These are phyloP conservation scores for Paramecium octaurelia DNA, from an alignment of 73 alveolate genomes.

Conservation along the genomic window DNA sequence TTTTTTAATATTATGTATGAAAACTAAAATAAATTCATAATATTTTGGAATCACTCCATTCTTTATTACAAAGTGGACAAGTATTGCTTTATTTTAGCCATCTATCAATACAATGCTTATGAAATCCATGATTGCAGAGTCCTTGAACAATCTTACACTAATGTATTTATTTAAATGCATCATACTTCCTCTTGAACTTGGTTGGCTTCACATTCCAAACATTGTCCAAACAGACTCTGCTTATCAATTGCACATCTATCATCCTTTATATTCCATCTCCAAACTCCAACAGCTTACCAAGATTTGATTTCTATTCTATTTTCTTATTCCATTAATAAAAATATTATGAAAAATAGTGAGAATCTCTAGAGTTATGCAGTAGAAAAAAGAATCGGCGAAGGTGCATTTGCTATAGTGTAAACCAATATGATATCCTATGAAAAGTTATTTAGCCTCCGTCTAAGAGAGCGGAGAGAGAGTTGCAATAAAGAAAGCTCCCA, in stretches of 20 bases:
- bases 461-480: slow-evolving; percentile 67
- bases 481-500: slow-evolving; percentile 77
- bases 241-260: slow-evolving; percentile 52
- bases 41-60: slow-evolving; percentile 31
- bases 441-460: slow-evolving; percentile 56
- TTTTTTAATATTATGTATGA: neutral
- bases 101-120: slow-evolving; percentile 37
- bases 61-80: slow-evolving; percentile 39
- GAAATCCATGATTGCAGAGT: slow-evolving; percentile 33
- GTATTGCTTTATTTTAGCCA: slow-evolving; percentile 21
- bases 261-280: slow-evolving; percentile 46
- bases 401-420: slow-evolving; percentile 84
- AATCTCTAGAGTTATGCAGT: slow-evolving; percentile 51
- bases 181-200: neutral
- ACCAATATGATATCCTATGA: neutral
- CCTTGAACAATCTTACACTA: slow-evolving; percentile 27
- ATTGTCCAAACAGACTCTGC: neutral
- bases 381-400: slow-evolving; percentile 79
- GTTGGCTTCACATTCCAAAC: slow-evolving; percentile 32
- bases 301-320: slow-evolving; percentile 3
- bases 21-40: neutral
- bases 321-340: slow-evolving; percentile 9
- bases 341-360: slow-evolving; percentile 3
- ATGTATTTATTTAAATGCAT: neutral
- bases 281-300: slow-evolving; percentile 40